Conservation (phyloP, 2,329 filamentous ascomycete species). For the Aspergillus felis region DNA sequence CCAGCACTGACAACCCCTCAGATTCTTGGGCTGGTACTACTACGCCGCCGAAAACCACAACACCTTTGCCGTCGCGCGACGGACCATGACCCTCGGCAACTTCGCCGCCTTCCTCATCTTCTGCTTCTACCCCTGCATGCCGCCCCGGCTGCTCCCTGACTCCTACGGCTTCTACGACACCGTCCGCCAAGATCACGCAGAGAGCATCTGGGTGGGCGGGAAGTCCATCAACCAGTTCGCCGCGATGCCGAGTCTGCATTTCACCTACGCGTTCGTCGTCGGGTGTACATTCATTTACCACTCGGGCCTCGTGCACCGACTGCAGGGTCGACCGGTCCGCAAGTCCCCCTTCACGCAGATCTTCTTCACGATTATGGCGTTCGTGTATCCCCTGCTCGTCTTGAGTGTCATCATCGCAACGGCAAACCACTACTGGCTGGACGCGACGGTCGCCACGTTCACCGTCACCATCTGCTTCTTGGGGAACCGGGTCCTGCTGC, state of each 20-base stretch:
- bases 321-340: constrained; percentile 40
- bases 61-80: constrained; percentile 53
- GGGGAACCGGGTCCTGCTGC: constrained; percentile 48
- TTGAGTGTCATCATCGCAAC: constrained; percentile 53
- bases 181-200: constrained; percentile 53
- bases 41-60: constrained; percentile 41
- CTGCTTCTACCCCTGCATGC: constrained; percentile 63
- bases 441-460: constrained; percentile 49
- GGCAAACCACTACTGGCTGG: constrained; percentile 58
- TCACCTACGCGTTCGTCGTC: constrained; percentile 54
- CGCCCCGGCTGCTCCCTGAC: constrained; percentile 57
- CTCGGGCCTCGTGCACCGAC: constrained; percentile 46
- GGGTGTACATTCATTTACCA: constrained; percentile 53
- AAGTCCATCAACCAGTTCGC: constrained; percentile 57
- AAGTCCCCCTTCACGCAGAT: constrained; percentile 41
- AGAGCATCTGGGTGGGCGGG: constrained; percentile 53
- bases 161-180: constrained; percentile 60
- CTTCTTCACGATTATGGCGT: constrained; percentile 43
- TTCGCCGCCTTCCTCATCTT: constrained; percentile 59
- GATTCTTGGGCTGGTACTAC: constrained; percentile 43
- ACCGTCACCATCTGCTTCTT: constrained; percentile 47
- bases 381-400: constrained; percentile 50
- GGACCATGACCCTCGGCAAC: constrained; percentile 61
- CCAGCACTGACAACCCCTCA: constrained; percentile 2
- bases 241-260: constrained; percentile 57